Base-by-base conservation (phyloP, 176 grass and related monocot species). In the Cymbopogon citratus region DNA sequence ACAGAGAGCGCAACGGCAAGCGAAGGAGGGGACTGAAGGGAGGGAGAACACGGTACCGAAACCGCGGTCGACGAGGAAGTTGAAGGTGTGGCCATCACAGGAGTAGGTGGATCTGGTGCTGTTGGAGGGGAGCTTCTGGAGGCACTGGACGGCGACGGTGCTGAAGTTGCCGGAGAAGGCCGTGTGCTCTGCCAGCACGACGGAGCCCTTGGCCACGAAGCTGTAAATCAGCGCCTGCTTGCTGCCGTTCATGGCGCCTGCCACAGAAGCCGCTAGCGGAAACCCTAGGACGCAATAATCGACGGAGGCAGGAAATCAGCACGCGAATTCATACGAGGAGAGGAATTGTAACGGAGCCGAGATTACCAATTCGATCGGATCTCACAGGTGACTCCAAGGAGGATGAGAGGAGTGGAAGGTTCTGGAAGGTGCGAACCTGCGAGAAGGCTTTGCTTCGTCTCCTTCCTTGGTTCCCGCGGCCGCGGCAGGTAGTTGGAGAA, bases 41-140 rank as follows among this genome's bases (percentile, higher is more conserved):
- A 2, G 21, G 6, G 8, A 15, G 31, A 6, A 27, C 12, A 57
- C 3, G 60, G 15, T 97, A 97, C 94, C 92, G 14, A 94, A 94
- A 25, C 83, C 90, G 24, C 74, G 89, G 80, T 97, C 90, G 12
- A 94, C 69, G 77, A 97, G 81, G 81, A 94, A 98, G 89, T 98
- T 98, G 89, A 98, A 98, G 52, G 92, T 98, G 85, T 92, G 88
- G 3, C 92, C 95, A 83, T 98, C 95, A 33, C 95, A 98, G n/a
- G 95, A 94, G 64, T 94, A 98, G 44, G 92, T 98, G 82, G 90
- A 98, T 81, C 85, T 98, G 79, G 84, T 90, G 81, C 82, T 90
- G 86, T 93, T 86, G 23, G 81, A 73, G 33, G 92, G 84, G 26
- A 98, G 81, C 87, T 93, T 98, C 75, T 95, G 90, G 75, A 98